These are phyloP conservation scores for Vaccinium darrowii DNA, from an alignment of 148 eudicot genomes.

Conservation along the genomic window DNA sequence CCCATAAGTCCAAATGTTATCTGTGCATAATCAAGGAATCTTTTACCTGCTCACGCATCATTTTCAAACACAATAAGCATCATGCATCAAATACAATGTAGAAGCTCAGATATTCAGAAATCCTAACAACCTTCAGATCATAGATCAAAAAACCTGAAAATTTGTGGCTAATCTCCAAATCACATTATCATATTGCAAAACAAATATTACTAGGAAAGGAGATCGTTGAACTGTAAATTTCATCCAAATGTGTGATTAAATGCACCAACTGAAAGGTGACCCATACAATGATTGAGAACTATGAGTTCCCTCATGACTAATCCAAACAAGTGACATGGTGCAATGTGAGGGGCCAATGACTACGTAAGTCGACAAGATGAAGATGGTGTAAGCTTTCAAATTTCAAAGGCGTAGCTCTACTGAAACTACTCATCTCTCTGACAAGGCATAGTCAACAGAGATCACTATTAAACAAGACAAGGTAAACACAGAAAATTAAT, in stretches of 20 bases:
- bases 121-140: not conserved
- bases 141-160: not conserved
- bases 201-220: not conserved
- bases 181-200: slow-evolving; percentile 1
- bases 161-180: not conserved
- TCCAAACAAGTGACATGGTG: not conserved
- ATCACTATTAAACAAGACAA: not conserved
- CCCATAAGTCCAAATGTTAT: slow-evolving; percentile 49
- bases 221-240: not conserved
- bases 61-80: not conserved
- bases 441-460: not conserved
- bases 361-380: not conserved
- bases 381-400: not conserved
- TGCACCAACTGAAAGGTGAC: not conserved
- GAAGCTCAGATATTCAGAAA: not conserved
- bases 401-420: not conserved
- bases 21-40: slow-evolving; percentile 27
- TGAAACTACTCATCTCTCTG: not conserved
- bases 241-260: not conserved
- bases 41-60: slow-evolving; percentile 31
- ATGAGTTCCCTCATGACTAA: not conserved
- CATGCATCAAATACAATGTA: not conserved
- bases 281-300: not conserved
- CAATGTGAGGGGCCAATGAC: not conserved
- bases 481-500: not conserved